Percentiles rank a stretch among this genome's conserved stretches.
phyloP scores from a whole-genome alignment of 176 grass and related monocot genomes.

The Oropetium thomaeum region DNA sequence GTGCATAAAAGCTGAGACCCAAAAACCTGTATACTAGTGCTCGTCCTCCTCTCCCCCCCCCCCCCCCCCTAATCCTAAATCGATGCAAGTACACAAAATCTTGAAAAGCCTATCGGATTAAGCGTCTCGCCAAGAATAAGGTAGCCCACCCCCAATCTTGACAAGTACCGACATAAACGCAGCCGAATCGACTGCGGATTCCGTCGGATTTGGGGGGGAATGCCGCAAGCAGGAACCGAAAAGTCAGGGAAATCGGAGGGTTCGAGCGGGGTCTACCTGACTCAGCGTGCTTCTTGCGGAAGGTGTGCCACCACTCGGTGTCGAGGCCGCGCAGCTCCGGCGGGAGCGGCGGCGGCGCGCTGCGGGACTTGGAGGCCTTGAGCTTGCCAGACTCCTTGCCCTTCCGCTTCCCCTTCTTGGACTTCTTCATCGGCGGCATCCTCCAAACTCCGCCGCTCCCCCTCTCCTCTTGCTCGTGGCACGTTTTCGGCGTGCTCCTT shows the following conservation, averaged over 20 bases:
- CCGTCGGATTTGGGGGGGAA: slow-evolving; percentile 4
- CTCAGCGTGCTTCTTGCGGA: slow-evolving; percentile 61
- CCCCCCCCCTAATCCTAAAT: background rate
- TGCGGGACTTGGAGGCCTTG: slow-evolving; percentile 35
- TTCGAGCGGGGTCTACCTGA: slow-evolving; percentile 26
- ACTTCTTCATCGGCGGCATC: slow-evolving; percentile 70
- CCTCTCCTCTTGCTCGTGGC: background rate
- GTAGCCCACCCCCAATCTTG: slow-evolving; percentile 19
- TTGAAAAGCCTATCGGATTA: too few species aligned
- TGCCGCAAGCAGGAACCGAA: slow-evolving; percentile 2
- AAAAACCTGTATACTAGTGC: background rate
- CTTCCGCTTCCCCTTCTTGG: slow-evolving; percentile 77
- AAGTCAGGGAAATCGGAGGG: background rate
- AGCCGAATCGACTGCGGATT: background rate
- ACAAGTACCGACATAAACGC: background rate
- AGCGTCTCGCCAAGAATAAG: background rate
- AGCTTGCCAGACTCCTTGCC: slow-evolving; percentile 53
- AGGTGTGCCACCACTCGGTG: slow-evolving; percentile 94
- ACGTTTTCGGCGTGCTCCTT: background rate
- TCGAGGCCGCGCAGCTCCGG: slow-evolving; percentile 64
- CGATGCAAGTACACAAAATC: background rate
- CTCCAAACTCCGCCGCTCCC: background rate
- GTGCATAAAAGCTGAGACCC: background rate
- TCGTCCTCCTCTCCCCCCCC: background rate
- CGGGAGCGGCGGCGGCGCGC: slow-evolving; percentile 33